Evolutionary conservation across 495 filamentous ascomycete species (phyloP).

Genomic region (Stereocaulon alpinum): DNA sequence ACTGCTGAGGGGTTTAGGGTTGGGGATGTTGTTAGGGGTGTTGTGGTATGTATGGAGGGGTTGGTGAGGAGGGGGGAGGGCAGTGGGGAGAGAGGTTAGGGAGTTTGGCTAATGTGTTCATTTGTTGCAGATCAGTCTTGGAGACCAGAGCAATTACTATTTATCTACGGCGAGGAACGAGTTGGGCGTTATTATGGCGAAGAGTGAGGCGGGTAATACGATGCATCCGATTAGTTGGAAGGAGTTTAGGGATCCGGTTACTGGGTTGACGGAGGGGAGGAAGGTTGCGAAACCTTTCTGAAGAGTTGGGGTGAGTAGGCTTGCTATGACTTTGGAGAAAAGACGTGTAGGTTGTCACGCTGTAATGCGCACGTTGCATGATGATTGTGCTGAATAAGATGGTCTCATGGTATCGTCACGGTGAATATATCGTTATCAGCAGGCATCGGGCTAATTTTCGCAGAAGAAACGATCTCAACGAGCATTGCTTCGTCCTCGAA

Average conservation of each 20-base stretch:
- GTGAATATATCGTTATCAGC: too few relatives aligned
- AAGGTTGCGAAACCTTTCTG: constrained; percentile 93
- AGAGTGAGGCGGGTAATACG: constrained; percentile 74
- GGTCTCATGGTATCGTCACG: too few relatives aligned
- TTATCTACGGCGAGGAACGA: constrained; percentile 81
- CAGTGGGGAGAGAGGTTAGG: neutral
- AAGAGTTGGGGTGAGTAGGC: constrained; percentile 21
- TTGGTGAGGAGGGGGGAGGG: neutral
- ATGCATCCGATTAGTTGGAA: constrained; percentile 93
- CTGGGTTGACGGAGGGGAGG: constrained; percentile 65
- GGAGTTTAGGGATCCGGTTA: constrained; percentile 77
- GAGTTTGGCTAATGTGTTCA: neutral
- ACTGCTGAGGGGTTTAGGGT: constrained; percentile 86
- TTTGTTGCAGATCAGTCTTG: constrained; percentile 60
- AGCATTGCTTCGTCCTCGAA: too few relatives aligned
- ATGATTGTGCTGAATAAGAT: too few relatives aligned
- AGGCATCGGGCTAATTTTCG: too few relatives aligned
- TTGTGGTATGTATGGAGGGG: constrained; percentile 50
- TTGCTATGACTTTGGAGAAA: neutral
- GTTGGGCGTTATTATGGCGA: constrained; percentile 88
- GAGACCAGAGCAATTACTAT: constrained; percentile 92
- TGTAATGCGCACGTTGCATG: too few relatives aligned
- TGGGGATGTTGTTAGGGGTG: constrained; percentile 83
- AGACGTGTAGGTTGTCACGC: too few relatives aligned
- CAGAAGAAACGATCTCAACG: too few relatives aligned